These are phyloP conservation scores for Paraphaeosphaeria minitans DNA, from an alignment of 2,329 filamentous ascomycete genomes.

Conservation along the genomic window DNA sequence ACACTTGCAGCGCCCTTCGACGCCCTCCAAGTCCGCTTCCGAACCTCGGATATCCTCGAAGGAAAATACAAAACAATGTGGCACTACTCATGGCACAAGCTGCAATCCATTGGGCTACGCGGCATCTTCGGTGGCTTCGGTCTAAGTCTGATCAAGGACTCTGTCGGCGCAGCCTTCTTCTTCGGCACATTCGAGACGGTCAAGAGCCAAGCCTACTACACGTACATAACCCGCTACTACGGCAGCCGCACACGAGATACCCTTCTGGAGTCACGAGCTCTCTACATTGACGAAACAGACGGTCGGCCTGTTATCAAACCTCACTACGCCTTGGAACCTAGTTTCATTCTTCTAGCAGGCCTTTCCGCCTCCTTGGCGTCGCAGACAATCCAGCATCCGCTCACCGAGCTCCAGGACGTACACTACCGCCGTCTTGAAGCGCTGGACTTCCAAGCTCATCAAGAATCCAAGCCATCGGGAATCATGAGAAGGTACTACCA, in stretches of 20 bases:
- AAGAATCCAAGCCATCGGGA: conserved; percentile 33
- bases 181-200: conserved; percentile 78
- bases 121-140: conserved; percentile 78
- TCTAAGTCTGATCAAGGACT: conserved; percentile 71
- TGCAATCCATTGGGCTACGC: conserved; percentile 72
- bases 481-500: conserved; percentile 68
- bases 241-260: conserved; percentile 44
- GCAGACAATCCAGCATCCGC: conserved; percentile 72
- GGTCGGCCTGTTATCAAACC: conserved; percentile 64
- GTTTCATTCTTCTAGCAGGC: conserved; percentile 72
- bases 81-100: conserved; percentile 69
- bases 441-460: conserved; percentile 64
- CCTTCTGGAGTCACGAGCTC: conserved; percentile 28
- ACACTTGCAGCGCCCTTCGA: conserved; percentile 75
- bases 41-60: conserved; percentile 64
- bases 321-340: conserved; percentile 76
- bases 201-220: conserved; percentile 75
- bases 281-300: conserved; percentile 31
- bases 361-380: conserved; percentile 71
- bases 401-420: conserved; percentile 71
- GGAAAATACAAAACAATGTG: conserved; percentile 71
- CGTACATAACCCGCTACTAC: conserved; percentile 73
- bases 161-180: conserved; percentile 71
- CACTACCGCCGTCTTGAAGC: conserved; percentile 76
- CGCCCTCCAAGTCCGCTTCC: conserved; percentile 75